phyloP scores from a whole-genome alignment of 768 basidiomycete genomes.

The Cyathus striatus region DNA sequence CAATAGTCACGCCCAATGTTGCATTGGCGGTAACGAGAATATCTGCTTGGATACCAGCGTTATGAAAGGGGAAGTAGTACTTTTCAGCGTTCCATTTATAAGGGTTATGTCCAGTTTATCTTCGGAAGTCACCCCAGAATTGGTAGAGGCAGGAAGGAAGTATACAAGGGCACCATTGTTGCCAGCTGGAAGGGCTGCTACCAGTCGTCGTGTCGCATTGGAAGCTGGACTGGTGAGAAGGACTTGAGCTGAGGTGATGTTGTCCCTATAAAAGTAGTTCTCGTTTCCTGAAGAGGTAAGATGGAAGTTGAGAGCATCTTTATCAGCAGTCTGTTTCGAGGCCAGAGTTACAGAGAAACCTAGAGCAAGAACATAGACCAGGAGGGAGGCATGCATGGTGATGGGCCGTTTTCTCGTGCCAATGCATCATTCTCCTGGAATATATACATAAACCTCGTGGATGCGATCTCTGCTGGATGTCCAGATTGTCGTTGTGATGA shows the following conservation, averaged over 20 bases:
- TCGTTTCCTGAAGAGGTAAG: conserved; percentile 33
- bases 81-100: conserved; percentile 14
- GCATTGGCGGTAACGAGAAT: conserved; percentile 26
- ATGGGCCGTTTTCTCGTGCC: too few species aligned
- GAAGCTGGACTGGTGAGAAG: conserved; percentile 25
- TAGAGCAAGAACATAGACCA: too few species aligned
- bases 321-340: too few species aligned
- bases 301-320: conserved; percentile 20
- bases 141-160: conserved; percentile 23
- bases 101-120: conserved; percentile 9
- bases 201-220: conserved; percentile 23
- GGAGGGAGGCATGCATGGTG: too few species aligned
- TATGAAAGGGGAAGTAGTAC: conserved; percentile 15
- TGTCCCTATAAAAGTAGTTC: conserved; percentile 37
- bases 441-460: too few species aligned
- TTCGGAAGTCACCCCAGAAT: neutral
- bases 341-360: too few species aligned
- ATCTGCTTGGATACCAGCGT: conserved; percentile 32
- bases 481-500: too few species aligned
- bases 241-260: conserved; percentile 32
- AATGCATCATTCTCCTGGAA: too few species aligned
- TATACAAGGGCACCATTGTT: conserved; percentile 37
- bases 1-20: conserved; percentile 33
- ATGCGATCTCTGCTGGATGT: too few species aligned
- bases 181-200: conserved; percentile 37